Percentiles rank a stretch among this genome's conserved stretches.
Evolutionary conservation across 148 eudicot species (phyloP).

Genomic region (Cornus suecica): DNA sequence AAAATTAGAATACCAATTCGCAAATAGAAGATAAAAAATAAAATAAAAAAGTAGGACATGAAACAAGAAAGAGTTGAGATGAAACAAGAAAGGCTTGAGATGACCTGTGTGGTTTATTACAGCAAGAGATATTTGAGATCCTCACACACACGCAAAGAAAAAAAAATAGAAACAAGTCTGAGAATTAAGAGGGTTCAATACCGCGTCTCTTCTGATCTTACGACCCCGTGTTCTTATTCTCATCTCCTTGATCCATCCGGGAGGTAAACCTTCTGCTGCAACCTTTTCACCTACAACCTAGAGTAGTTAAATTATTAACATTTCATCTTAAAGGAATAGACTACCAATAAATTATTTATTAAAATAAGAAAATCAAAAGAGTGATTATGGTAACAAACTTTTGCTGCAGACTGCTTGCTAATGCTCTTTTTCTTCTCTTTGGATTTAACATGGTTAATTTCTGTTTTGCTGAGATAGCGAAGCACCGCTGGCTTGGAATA

Average conservation of each 20-base stretch:
- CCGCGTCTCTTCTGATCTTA: slow-evolving; percentile 12
- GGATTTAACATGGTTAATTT: background rate
- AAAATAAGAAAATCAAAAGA: background rate
- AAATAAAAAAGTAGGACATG: background rate
- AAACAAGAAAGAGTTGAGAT: background rate
- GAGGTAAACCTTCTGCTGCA: slow-evolving; percentile 30
- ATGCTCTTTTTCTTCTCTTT: slow-evolving; percentile 16
- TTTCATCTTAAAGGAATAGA: slow-evolving; percentile 4
- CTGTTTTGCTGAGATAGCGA: slow-evolving; percentile 28
- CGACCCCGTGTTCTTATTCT: slow-evolving; percentile 11
- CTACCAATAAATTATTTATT: too few relatives aligned
- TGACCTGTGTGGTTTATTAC: background rate
- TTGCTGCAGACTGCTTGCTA: slow-evolving; percentile 8
- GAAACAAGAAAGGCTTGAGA: background rate
- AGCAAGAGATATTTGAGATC: background rate
- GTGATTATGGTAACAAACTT: slow-evolving; percentile 9
- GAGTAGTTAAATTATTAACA: slow-evolving; percentile 6
- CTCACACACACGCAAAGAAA: background rate
- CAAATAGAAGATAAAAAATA: background rate
- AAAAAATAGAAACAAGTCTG: background rate
- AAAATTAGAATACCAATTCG: background rate
- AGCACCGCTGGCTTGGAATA: slow-evolving; percentile 46
- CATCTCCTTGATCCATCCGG: slow-evolving; percentile 31
- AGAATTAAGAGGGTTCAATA: background rate
- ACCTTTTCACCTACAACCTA: slow-evolving; percentile 25